A percentile compares a stretch with the other conserved stretches of the same genome.
Evolutionary conservation across 1,139 yeast genomes (phyloP).

Genomic region (Yamadazyma sp.): DNA sequence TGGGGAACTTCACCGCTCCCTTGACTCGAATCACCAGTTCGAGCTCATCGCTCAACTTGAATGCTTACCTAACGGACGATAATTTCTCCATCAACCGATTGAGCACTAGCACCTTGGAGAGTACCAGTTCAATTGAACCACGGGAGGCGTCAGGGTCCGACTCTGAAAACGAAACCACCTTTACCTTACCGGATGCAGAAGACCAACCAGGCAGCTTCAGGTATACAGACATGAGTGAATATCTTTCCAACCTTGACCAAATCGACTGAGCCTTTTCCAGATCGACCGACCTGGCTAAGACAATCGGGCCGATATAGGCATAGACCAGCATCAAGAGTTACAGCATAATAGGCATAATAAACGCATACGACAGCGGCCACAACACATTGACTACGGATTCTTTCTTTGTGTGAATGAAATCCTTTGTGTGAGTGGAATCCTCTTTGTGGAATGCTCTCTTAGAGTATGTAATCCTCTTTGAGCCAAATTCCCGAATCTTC

Average conservation of each 20-base stretch:
- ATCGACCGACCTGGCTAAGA: too few species aligned
- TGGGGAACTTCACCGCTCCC: slow-evolving; percentile 21
- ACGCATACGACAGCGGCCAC: too few species aligned
- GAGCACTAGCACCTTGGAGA: slow-evolving; percentile 4
- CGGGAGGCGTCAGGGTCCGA: not conserved
- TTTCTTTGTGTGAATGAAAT: too few species aligned
- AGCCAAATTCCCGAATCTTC: too few species aligned
- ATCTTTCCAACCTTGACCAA: slow-evolving; percentile 23
- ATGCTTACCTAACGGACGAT: slow-evolving; percentile 44
- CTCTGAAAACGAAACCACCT: slow-evolving; percentile 18
- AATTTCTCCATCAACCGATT: slow-evolving; percentile 16
- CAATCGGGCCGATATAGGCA: too few species aligned
- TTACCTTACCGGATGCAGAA: slow-evolving; percentile 11
- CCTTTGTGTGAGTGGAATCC: too few species aligned
- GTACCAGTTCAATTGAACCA: not conserved
- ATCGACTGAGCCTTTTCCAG: not conserved
- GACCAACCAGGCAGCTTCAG: not conserved
- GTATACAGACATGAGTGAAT: slow-evolving; percentile 25
- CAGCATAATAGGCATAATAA: too few species aligned
- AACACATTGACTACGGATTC: too few species aligned
- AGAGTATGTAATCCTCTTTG: too few species aligned
- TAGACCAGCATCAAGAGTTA: too few species aligned
- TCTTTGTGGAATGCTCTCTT: too few species aligned
- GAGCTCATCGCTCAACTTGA: slow-evolving; percentile 42
- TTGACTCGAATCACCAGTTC: slow-evolving; percentile 41